Conservation (phyloP, 2,329 filamentous ascomycete genomes). For the Sporothrix protearum region DNA sequence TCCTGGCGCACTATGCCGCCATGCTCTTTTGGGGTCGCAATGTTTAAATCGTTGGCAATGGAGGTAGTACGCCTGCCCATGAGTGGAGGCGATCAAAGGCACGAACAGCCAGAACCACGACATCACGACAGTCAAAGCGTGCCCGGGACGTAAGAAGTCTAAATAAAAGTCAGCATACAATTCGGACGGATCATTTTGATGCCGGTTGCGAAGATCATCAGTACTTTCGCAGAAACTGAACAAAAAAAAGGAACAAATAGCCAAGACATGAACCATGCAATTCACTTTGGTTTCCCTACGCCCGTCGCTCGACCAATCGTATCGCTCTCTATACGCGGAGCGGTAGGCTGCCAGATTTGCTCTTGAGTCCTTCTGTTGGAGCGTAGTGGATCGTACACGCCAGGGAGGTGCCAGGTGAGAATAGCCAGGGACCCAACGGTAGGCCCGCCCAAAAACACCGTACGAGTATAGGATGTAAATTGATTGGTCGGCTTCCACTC, state of each 20-base stretch:
- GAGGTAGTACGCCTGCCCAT: background rate
- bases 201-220: background rate
- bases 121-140: background rate
- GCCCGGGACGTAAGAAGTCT: background rate
- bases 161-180: background rate
- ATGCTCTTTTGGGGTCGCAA: background rate
- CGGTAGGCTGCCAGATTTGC: background rate
- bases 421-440: background rate
- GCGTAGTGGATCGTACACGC: background rate
- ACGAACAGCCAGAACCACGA: no score
- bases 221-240: background rate
- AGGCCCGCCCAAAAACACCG: background rate
- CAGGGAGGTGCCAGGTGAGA: background rate
- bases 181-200: background rate
- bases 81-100: background rate
- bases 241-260: background rate
- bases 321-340: background rate
- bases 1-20: background rate
- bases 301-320: background rate
- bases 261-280: background rate
- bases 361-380: background rate
- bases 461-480: constrained; percentile 14
- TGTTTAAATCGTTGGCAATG: background rate
- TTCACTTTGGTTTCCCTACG: background rate
- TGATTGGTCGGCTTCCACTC: background rate